These are phyloP conservation scores for Hemisphaericaspora lyxosophila DNA, from an alignment of 1,139 yeast genomes.

Conservation along the genomic window DNA sequence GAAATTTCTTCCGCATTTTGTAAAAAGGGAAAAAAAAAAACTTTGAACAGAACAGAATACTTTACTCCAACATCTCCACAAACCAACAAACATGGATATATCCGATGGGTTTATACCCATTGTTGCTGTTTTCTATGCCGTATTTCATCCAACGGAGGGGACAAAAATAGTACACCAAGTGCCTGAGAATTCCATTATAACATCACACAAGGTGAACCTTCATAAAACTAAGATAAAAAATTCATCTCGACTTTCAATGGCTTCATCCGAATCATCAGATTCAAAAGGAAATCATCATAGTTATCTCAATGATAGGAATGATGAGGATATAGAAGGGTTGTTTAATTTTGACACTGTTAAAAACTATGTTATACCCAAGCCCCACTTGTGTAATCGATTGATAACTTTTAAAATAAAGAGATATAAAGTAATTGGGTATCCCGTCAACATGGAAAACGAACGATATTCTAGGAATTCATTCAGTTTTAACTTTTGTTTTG, in stretches of 20 bases:
- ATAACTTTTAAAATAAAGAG: slow-evolving; percentile 71
- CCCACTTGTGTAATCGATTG: slow-evolving; percentile 80
- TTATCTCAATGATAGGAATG: slow-evolving; percentile 8
- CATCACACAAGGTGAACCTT: slow-evolving; percentile 18
- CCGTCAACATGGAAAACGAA: slow-evolving; percentile 74
- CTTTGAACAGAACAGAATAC: no score
- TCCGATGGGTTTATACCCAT: slow-evolving; percentile 78
- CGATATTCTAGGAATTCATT: slow-evolving; percentile 87
- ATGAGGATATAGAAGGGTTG: slow-evolving; percentile 31
- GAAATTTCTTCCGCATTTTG: no score
- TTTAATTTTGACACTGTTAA: slow-evolving; percentile 84
- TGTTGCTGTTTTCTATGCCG: slow-evolving; percentile 82
- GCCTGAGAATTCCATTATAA: slow-evolving; percentile 60
- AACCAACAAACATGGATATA: slow-evolving; percentile 27
- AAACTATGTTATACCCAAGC: slow-evolving; percentile 91
- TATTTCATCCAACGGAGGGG: slow-evolving; percentile 94
- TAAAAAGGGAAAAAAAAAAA: no score
- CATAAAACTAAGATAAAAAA: background rate
- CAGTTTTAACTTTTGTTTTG: slow-evolving; percentile 89
- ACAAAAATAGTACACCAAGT: slow-evolving; percentile 92
- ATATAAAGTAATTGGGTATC: slow-evolving; percentile 82
- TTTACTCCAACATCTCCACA: no score
- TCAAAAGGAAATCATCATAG: slow-evolving; percentile 1
- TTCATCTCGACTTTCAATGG: slow-evolving; percentile 5
- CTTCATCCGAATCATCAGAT: slow-evolving; percentile 3